Base-by-base conservation (phyloP, 2,329 filamentous ascomycete species). In the Sordariomycetes sp. region DNA sequence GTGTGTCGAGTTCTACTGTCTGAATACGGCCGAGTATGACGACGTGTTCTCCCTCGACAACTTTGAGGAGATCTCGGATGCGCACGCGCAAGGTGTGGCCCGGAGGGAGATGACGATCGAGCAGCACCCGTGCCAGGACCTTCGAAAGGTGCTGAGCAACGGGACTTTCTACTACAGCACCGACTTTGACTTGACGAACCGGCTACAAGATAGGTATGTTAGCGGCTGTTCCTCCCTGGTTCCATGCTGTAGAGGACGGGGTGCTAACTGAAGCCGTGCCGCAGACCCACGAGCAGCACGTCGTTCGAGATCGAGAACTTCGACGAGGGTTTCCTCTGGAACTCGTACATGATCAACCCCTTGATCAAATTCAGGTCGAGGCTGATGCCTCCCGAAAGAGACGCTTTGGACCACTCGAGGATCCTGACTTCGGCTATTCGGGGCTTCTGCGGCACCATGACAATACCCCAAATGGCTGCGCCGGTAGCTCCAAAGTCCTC, bases 131-230 rank as follows among this genome's bases (percentile, higher is more conserved):
- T 97, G 93, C 71, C 77, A 90, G 65, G 89, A 94, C 53, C 72
- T 99, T 60, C 92, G 93, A 71, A 97, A 96, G 77, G 81, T 99
- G 43, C 77, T 99, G 59, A 88, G 90, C 68, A 92, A 95, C 70
- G 92, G 93, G 28, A 96, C 88, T 34, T 99, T 99, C 69, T 99
- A 97, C 71, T 99, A 97, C 74, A 97, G 91, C 69, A 90, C 90
- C n/a, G 91, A 97, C 71, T 99, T 99, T 70, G 93, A 99, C 69
- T 77, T 99, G 54, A 99, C 94, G 3, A 92, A 96, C 71, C 83
- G 94, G 64, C 75, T 97, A 62, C 94, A 99, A 71, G 88, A 97
- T 68, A 85, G 93, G 82, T 90, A 64, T 58, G 68, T 60, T 22
- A 20, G 48, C 37, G 46, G 59, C 59, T 34, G 64, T 67, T 46